phyloP scores from a whole-genome alignment of 345 rosid genomes.

The Eutrema japonicum region DNA sequence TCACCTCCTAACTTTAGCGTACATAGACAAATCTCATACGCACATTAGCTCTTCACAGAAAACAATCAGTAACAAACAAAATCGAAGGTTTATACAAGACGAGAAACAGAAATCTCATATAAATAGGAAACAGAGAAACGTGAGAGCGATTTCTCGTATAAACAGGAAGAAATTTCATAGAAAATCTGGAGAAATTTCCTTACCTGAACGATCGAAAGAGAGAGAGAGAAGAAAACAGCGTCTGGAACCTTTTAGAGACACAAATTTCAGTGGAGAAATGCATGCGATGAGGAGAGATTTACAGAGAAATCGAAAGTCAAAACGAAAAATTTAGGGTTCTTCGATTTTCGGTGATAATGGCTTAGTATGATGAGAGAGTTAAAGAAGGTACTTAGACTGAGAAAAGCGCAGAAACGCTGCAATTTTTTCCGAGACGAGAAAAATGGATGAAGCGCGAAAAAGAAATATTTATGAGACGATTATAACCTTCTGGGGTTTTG shows the following conservation, averaged over 20 bases:
- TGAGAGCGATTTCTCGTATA: not conserved
- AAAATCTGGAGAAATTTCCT: not conserved
- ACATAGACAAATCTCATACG: not conserved
- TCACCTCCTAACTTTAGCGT: not conserved
- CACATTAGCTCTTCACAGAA: not conserved
- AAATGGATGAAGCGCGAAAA: slow-evolving; percentile 42
- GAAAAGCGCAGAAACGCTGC: slow-evolving; percentile 3
- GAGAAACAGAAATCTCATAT: not conserved
- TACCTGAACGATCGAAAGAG: not conserved
- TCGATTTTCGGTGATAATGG: not conserved
- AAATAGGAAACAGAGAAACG: slow-evolving; percentile 27
- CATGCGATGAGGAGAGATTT: not conserved
- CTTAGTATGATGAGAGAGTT: not conserved
- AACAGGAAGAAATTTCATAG: not conserved
- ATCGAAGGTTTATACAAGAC: not conserved
- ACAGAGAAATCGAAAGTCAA: not conserved
- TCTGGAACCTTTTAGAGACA: not conserved
- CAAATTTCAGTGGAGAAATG: slow-evolving; percentile 5
- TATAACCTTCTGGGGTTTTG: slow-evolving; percentile 33
- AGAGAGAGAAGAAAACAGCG: not conserved
- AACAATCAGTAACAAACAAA: not conserved
- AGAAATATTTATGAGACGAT: slow-evolving; percentile 16
- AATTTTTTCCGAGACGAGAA: not conserved
- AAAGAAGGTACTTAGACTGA: slow-evolving; percentile 9
- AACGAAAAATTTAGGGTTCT: slow-evolving; percentile 16